Percentiles rank a stretch among this genome's conserved stretches.
phyloP scores from a whole-genome alignment of 768 basidiomycete genomes.

The Russula sp. region DNA sequence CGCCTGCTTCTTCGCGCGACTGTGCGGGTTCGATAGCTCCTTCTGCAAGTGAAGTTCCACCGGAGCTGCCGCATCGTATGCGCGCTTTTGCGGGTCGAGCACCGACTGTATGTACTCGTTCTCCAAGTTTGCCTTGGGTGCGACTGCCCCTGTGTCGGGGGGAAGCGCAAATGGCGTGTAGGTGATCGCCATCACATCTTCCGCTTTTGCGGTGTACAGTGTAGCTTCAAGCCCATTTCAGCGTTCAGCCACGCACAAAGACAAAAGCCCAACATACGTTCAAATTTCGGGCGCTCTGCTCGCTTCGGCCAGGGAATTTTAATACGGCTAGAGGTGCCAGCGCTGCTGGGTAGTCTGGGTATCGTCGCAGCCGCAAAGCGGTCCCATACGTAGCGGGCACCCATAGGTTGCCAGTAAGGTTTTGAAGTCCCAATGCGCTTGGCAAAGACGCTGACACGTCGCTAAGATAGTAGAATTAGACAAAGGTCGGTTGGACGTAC shows the following conservation, averaged over 20 bases:
- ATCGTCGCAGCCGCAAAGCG: slow-evolving; percentile 61
- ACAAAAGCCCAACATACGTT: slow-evolving; percentile 33
- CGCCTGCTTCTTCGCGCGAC: slow-evolving; percentile 71
- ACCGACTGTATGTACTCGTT: slow-evolving; percentile 50
- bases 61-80: slow-evolving; percentile 46
- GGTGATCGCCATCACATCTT: slow-evolving; percentile 59
- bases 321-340: slow-evolving; percentile 26
- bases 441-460: slow-evolving; percentile 59
- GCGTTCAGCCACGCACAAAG: background rate
- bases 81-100: slow-evolving; percentile 33
- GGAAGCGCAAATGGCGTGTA: slow-evolving; percentile 57
- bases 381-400: slow-evolving; percentile 60
- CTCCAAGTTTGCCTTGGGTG: slow-evolving; percentile 38
- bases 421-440: slow-evolving; percentile 55
- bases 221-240: slow-evolving; percentile 34
- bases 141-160: slow-evolving; percentile 23
- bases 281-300: slow-evolving; percentile 34
- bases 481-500: slow-evolving; percentile 21
- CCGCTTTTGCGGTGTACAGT: slow-evolving; percentile 56
- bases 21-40: slow-evolving; percentile 77
- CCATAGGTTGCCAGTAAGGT: slow-evolving; percentile 50
- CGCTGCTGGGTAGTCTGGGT: slow-evolving; percentile 44
- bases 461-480: background rate
- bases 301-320: slow-evolving; percentile 66
- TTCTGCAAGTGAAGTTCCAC: slow-evolving; percentile 58